phyloP scores from a whole-genome alignment of 176 grass and related monocot genomes.

The Panicum miliaceum region DNA sequence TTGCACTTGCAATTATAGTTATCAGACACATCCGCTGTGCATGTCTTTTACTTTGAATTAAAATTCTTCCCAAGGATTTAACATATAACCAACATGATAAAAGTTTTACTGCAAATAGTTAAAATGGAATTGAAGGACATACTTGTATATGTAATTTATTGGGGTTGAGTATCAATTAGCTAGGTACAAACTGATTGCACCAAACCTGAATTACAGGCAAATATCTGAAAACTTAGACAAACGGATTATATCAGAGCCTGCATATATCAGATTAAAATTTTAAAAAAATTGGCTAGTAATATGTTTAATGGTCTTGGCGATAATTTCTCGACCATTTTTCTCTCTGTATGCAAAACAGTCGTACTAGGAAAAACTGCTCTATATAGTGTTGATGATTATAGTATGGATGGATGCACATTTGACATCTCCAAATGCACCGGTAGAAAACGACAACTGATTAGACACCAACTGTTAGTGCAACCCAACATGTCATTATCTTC shows the following conservation, averaged over 20 bases:
- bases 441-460: constrained; percentile 29
- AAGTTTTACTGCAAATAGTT: neutral
- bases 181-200: neutral
- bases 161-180: neutral
- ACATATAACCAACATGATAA: neutral
- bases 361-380: neutral
- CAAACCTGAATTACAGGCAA: neutral
- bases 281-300: neutral
- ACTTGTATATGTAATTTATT: neutral
- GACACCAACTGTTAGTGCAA: neutral
- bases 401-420: neutral
- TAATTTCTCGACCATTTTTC: neutral
- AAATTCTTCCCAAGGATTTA: neutral
- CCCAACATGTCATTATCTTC: constrained; percentile 1
- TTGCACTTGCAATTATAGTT: neutral
- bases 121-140: neutral
- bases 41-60: neutral
- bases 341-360: neutral
- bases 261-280: neutral
- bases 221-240: neutral
- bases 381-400: neutral
- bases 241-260: neutral
- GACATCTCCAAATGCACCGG: constrained; percentile 4
- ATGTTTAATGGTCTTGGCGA: neutral
- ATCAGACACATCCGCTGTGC: neutral